Evolutionary conservation across 441 rosid species (phyloP).

Genomic region (Syzygium syzygioides): DNA sequence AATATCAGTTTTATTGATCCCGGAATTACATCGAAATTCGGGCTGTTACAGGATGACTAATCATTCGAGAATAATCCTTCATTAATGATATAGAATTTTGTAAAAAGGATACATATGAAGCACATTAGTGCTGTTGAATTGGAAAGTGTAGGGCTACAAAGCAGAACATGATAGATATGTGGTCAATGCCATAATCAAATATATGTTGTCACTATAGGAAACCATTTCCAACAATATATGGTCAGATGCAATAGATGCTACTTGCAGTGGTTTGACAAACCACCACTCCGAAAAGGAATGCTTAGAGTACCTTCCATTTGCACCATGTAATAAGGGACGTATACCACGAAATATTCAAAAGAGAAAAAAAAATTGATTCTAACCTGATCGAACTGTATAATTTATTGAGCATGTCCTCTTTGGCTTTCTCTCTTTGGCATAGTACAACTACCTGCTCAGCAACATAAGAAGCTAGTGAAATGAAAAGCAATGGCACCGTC

Average conservation of each 20-base stretch:
- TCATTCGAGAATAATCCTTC: background rate
- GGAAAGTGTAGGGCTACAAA: background rate
- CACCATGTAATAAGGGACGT: background rate
- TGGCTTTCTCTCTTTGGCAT: slow-evolving; percentile 99
- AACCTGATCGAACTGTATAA: slow-evolving; percentile 91
- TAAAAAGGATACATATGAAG: background rate
- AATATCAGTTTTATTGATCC: too few relatives aligned
- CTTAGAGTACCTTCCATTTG: background rate
- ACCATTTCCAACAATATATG: background rate
- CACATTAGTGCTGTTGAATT: background rate
- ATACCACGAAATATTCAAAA: background rate
- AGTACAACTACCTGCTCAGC: slow-evolving; percentile 91
- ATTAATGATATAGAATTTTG: background rate
- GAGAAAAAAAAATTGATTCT: background rate
- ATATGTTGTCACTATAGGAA: background rate
- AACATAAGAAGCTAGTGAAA: slow-evolving; percentile 1
- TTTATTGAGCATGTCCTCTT: slow-evolving; percentile 98
- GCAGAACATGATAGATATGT: background rate
- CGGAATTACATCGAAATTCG: too few relatives aligned
- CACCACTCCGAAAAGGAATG: background rate
- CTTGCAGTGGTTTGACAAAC: background rate
- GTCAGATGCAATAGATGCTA: background rate
- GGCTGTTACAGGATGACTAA: background rate
- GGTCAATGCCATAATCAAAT: background rate
- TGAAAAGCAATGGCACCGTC: background rate